Conservation (phyloP, 176 grass and related monocot species). For the Microstegium vimineum region DNA sequence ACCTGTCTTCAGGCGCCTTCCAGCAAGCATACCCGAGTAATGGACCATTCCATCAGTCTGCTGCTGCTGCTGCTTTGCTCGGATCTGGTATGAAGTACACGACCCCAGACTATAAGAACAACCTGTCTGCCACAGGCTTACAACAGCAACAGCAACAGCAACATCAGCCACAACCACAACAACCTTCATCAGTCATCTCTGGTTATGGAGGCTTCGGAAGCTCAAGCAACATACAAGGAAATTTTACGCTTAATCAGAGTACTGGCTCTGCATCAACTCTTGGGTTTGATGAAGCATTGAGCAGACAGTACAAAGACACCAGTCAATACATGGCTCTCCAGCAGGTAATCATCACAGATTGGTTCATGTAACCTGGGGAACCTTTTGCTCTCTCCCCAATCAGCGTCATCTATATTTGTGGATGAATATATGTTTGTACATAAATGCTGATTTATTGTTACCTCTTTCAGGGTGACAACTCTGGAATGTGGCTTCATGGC, state of each 20-base stretch:
- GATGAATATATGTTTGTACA: neutral
- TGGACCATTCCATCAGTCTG: constrained; percentile 79
- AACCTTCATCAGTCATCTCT: constrained; percentile 58
- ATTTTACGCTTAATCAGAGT: constrained; percentile 61
- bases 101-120: constrained; percentile 80
- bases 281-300: constrained; percentile 80
- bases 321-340: constrained; percentile 85
- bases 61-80: constrained; percentile 52
- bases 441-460: neutral
- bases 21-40: constrained; percentile 90
- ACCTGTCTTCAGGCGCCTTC: constrained; percentile 77
- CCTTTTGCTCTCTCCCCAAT: neutral
- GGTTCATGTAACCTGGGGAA: neutral
- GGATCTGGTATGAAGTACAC: constrained; percentile 85
- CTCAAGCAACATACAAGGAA: constrained; percentile 67
- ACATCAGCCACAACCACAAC: constrained; percentile 5
- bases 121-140: constrained; percentile 59
- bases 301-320: constrained; percentile 77
- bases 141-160: constrained; percentile 35
- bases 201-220: constrained; percentile 83
- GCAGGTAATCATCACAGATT: constrained; percentile 50
- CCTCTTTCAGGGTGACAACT: constrained; percentile 62
- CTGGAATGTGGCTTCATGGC: constrained; percentile 85
- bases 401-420: neutral
- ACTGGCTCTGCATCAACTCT: constrained; percentile 56